These are phyloP conservation scores for Sutorius australiensis DNA, from an alignment of 768 basidiomycete species.

Conservation along the genomic window DNA sequence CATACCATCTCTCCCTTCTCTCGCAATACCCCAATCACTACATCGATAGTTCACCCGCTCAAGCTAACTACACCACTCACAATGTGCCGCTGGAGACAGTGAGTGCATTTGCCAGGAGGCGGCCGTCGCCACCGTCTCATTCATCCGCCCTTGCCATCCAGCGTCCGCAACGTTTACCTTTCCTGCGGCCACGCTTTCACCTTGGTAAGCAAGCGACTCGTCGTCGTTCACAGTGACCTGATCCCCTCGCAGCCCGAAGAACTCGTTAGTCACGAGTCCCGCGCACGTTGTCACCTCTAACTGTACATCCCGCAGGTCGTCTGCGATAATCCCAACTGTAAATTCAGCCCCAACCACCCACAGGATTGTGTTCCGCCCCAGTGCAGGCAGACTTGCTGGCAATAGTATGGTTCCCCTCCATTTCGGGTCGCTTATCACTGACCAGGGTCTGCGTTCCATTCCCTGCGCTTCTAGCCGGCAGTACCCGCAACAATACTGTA, in stretches of 20 bases:
- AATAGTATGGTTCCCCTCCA: slow-evolving; percentile 38
- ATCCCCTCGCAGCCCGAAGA: slow-evolving; percentile 35
- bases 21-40: slow-evolving; percentile 1
- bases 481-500: slow-evolving; percentile 47
- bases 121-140: not conserved
- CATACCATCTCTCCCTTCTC: slow-evolving; percentile 6
- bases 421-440: slow-evolving; percentile 10
- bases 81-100: slow-evolving; percentile 59
- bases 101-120: slow-evolving; percentile 19
- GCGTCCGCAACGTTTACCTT: slow-evolving; percentile 46
- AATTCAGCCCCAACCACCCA: slow-evolving; percentile 53
- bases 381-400: slow-evolving; percentile 46
- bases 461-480: slow-evolving; percentile 32
- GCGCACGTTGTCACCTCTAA: slow-evolving; percentile 7
- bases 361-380: slow-evolving; percentile 36
- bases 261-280: slow-evolving; percentile 22
- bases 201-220: slow-evolving; percentile 31
- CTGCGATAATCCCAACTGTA: slow-evolving; percentile 47
- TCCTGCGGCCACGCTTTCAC: slow-evolving; percentile 47
- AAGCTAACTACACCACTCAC: slow-evolving; percentile 3
- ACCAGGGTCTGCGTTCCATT: slow-evolving; percentile 4
- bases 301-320: slow-evolving; percentile 35
- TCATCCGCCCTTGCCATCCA: slow-evolving; percentile 11
- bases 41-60: slow-evolving; percentile 2
- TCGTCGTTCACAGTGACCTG: slow-evolving; percentile 1